Evolutionary conservation across 176 grass and related monocot genomes (phyloP).

Genomic region (Aegilops umbellulata): DNA sequence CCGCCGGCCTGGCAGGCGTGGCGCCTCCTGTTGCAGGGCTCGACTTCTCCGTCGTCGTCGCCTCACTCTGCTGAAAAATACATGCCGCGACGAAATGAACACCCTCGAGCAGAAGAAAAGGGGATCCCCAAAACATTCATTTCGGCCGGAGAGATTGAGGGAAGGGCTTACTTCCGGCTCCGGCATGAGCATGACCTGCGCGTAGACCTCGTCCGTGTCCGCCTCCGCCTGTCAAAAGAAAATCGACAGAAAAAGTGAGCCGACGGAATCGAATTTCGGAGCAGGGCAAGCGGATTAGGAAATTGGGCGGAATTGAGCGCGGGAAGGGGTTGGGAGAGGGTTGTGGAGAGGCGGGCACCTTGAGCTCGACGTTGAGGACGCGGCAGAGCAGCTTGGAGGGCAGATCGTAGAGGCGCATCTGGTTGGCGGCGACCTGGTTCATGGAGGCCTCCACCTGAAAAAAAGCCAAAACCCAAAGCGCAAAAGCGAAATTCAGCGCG

Average conservation of each 20-base stretch:
- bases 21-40: neutral
- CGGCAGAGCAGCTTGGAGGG: slow-evolving; percentile 88
- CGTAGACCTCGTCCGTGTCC: slow-evolving; percentile 90
- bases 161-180: slow-evolving; percentile 50
- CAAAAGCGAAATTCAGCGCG: slow-evolving; percentile 5
- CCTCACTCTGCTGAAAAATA: slow-evolving; percentile 48
- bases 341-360: slow-evolving; percentile 27
- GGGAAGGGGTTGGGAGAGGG: neutral
- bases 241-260: neutral
- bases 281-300: neutral
- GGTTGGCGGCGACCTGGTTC: slow-evolving; percentile 69
- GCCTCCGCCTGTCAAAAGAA: slow-evolving; percentile 48
- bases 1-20: slow-evolving; percentile 28
- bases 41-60: slow-evolving; percentile 35
- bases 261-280: neutral
- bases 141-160: neutral
- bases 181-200: slow-evolving; percentile 89
- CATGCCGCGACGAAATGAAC: neutral
- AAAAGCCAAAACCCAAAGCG: neutral
- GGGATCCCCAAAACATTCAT: neutral
- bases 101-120: neutral
- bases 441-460: slow-evolving; percentile 78
- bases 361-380: slow-evolving; percentile 84
- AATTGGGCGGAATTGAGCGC: neutral
- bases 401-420: slow-evolving; percentile 84